A percentile compares a stretch with the other conserved stretches of the same genome.
Evolutionary conservation across 2,329 filamentous ascomycete species (phyloP).

Genomic region (Diaporthe velutina): DNA sequence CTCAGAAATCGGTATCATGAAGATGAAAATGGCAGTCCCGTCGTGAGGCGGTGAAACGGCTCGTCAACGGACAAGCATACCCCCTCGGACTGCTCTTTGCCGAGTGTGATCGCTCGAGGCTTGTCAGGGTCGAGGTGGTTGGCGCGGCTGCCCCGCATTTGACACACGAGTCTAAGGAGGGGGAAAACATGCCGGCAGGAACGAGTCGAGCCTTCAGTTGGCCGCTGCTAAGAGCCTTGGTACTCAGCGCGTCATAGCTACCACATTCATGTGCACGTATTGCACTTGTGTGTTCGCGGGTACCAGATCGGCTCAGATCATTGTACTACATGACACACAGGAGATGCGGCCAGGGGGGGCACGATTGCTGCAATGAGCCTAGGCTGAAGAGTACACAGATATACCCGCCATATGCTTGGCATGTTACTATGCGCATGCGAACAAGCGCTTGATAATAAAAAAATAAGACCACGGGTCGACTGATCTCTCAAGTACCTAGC

Average conservation of each 20-base stretch:
- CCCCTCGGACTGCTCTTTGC: slow-evolving; percentile 27
- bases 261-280: background rate
- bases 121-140: slow-evolving; percentile 9
- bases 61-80: background rate
- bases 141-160: slow-evolving; percentile 31
- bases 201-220: background rate
- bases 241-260: slow-evolving; percentile 31
- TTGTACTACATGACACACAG: background rate
- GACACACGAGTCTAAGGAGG: background rate
- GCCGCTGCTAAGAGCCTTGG: slow-evolving; percentile 1
- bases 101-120: slow-evolving; percentile 20
- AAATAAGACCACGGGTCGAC: slow-evolving; percentile 20
- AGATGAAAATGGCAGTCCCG: slow-evolving; percentile 64
- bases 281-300: background rate
- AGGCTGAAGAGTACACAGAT: background rate
- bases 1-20: slow-evolving; percentile 70
- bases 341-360: background rate
- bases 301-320: background rate
- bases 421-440: background rate
- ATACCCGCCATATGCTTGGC: slow-evolving; percentile 26
- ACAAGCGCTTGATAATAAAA: slow-evolving; percentile 18
- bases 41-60: slow-evolving; percentile 43
- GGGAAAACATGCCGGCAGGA: background rate
- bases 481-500: background rate
- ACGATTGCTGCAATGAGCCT: background rate